Evolutionary conservation across 345 rosid species (phyloP).

Genomic region (Carallia brachiata): DNA sequence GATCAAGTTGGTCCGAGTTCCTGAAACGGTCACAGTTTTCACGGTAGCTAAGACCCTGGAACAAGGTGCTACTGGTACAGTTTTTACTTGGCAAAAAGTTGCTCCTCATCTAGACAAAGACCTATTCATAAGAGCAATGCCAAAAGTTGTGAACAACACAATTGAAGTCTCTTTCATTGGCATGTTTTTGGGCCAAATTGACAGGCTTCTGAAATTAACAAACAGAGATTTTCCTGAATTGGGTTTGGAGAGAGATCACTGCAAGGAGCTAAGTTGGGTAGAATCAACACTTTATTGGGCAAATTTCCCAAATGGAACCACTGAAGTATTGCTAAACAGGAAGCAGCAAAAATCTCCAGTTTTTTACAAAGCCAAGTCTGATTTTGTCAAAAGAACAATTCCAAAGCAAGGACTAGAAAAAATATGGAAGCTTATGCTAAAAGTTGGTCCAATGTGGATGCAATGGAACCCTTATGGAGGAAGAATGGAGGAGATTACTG

Average conservation of each 20-base stretch:
- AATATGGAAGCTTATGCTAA: constrained; percentile 5
- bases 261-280: constrained; percentile 2
- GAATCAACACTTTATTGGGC: background rate
- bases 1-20: constrained; percentile 18
- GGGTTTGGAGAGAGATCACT: background rate
- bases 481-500: constrained; percentile 19
- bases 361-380: background rate
- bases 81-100: constrained; percentile 17
- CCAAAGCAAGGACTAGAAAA: constrained; percentile 1
- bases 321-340: background rate
- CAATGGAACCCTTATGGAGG: constrained; percentile 22
- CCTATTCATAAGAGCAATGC: constrained; percentile 14
- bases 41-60: constrained; percentile 19
- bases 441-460: constrained; percentile 5
- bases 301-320: background rate
- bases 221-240: background rate
- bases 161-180: background rate
- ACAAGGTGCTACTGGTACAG: constrained; percentile 11
- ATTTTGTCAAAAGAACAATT: constrained; percentile 5
- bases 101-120: constrained; percentile 16
- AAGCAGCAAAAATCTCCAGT: background rate
- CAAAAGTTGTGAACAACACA: background rate
- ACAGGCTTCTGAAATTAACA: background rate
- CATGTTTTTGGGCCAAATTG: background rate
- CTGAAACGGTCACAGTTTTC: constrained; percentile 17